Percentiles rank a stretch among this genome's conserved stretches.
phyloP scores from a whole-genome alignment of 2,329 filamentous ascomycete species.

The Alternaria triticina region DNA sequence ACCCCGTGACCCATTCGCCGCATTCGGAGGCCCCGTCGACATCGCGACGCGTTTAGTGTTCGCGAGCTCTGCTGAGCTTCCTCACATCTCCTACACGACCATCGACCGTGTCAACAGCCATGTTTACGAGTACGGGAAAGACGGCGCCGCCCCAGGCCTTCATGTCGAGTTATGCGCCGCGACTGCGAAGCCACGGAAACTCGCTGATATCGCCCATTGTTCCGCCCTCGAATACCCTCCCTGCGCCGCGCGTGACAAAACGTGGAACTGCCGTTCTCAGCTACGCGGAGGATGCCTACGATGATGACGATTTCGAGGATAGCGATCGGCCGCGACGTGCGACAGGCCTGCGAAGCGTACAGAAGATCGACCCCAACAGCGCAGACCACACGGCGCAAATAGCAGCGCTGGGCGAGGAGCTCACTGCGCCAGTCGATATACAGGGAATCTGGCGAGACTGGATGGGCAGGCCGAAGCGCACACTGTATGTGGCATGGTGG shows the following conservation, averaged over 20 bases:
- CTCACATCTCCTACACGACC: slow-evolving; percentile 25
- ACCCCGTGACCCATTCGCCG: slow-evolving; percentile 1
- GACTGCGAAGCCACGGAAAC: slow-evolving; percentile 89
- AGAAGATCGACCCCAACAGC: slow-evolving; percentile 68
- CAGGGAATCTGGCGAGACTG: slow-evolving; percentile 95
- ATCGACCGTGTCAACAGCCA: slow-evolving; percentile 36
- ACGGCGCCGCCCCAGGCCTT: slow-evolving; percentile 78
- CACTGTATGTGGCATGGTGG: slow-evolving; percentile 49
- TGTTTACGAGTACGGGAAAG: slow-evolving; percentile 50
- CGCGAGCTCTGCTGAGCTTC: slow-evolving; percentile 41
- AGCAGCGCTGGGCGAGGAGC: slow-evolving; percentile 85
- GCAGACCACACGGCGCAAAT: slow-evolving; percentile 68
- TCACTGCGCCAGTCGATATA: slow-evolving; percentile 76
- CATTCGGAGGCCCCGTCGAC: slow-evolving; percentile 1
- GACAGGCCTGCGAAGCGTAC: slow-evolving; percentile 80
- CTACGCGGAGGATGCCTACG: slow-evolving; percentile 95
- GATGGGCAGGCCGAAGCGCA: slow-evolving; percentile 75
- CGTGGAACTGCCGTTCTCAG: slow-evolving; percentile 96
- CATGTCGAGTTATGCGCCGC: slow-evolving; percentile 88
- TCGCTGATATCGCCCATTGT: slow-evolving; percentile 86
- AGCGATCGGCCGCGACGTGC: slow-evolving; percentile 74
- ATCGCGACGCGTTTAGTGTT: slow-evolving; percentile 41
- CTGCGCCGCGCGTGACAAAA: slow-evolving; percentile 86
- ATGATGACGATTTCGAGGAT: slow-evolving; percentile 78
- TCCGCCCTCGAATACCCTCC: slow-evolving; percentile 70